phyloP scores from a whole-genome alignment of 495 filamentous ascomycete species.

The Penicillium pulvis region DNA sequence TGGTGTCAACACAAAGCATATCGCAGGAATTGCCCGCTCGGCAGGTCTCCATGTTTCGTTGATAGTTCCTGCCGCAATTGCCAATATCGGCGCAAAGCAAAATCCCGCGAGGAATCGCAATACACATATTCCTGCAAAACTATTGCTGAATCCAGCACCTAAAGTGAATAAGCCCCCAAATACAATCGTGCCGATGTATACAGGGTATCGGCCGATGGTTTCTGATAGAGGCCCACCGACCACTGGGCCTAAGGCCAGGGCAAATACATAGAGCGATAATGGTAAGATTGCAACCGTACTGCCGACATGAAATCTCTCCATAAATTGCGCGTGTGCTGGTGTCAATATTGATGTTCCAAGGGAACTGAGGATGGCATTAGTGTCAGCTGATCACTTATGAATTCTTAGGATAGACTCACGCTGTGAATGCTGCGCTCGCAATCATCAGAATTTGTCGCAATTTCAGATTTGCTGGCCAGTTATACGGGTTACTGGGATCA shows the following conservation, averaged over 20 bases:
- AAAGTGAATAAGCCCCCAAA: constrained; percentile 62
- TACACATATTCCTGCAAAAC: constrained; percentile 55
- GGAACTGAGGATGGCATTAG: constrained; percentile 38
- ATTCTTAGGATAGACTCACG: constrained; percentile 11
- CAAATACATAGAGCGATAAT: constrained; percentile 58
- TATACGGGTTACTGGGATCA: constrained; percentile 29
- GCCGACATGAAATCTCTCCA: constrained; percentile 47
- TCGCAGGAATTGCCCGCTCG: constrained; percentile 37
- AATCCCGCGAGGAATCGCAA: constrained; percentile 66
- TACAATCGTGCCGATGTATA: constrained; percentile 55
- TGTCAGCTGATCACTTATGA: neutral
- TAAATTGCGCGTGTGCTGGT: constrained; percentile 45
- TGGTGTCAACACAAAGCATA: constrained; percentile 41
- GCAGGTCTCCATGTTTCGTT: constrained; percentile 43
- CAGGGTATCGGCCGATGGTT: constrained; percentile 55
- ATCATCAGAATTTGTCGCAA: constrained; percentile 25
- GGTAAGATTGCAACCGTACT: constrained; percentile 56
- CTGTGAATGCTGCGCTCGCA: constrained; percentile 23
- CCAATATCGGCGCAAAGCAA: constrained; percentile 37
- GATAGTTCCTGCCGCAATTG: constrained; percentile 48
- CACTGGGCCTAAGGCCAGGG: constrained; percentile 60
- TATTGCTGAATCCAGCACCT: constrained; percentile 59
- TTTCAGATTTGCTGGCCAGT: constrained; percentile 23
- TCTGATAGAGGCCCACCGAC: constrained; percentile 63
- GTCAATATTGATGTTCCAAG: constrained; percentile 57